phyloP scores from a whole-genome alignment of 2,329 filamentous ascomycete species.

The Fusarium humuli region DNA sequence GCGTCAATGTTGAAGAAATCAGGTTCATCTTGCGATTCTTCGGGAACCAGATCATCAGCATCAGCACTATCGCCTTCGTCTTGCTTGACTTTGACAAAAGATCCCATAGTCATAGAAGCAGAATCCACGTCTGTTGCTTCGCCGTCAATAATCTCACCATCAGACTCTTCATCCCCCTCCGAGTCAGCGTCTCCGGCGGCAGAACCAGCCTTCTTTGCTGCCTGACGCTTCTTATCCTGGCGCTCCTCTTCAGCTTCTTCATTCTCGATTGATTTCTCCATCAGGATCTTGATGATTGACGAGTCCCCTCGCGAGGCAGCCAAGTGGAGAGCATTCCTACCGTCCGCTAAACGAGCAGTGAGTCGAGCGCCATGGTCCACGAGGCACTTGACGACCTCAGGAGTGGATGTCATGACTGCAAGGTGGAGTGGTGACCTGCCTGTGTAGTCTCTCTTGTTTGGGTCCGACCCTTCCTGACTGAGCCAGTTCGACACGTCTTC shows the following conservation, averaged over 20 bases:
- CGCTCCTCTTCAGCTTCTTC: slow-evolving; percentile 74
- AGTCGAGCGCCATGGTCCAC: slow-evolving; percentile 79
- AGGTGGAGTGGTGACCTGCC: slow-evolving; percentile 84
- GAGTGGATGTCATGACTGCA: slow-evolving; percentile 75
- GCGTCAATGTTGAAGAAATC: slow-evolving; percentile 85
- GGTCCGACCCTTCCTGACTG: slow-evolving; percentile 73
- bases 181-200: slow-evolving; percentile 5
- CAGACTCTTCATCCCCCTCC: slow-evolving; percentile 47
- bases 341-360: slow-evolving; percentile 80
- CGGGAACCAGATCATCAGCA: slow-evolving; percentile 56
- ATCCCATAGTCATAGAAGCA: slow-evolving; percentile 71
- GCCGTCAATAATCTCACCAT: slow-evolving; percentile 60
- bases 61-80: slow-evolving; percentile 50
- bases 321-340: slow-evolving; percentile 84
- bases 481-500: slow-evolving; percentile 79
- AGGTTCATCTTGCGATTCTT: slow-evolving; percentile 72
- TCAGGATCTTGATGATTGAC: slow-evolving; percentile 77
- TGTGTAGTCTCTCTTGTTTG: slow-evolving; percentile 80
- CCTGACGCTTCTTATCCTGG: slow-evolving; percentile 61
- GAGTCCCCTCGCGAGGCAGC: slow-evolving; percentile 76
- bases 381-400: slow-evolving; percentile 76
- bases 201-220: slow-evolving; percentile 40
- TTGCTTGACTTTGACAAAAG: slow-evolving; percentile 75
- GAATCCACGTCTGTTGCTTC: slow-evolving; percentile 58
- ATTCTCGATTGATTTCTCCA: slow-evolving; percentile 80